Percentiles rank a stretch among this genome's conserved stretches.
Evolutionary conservation across 306 rosid species (phyloP).

Genomic region (Begonia masoniana): DNA sequence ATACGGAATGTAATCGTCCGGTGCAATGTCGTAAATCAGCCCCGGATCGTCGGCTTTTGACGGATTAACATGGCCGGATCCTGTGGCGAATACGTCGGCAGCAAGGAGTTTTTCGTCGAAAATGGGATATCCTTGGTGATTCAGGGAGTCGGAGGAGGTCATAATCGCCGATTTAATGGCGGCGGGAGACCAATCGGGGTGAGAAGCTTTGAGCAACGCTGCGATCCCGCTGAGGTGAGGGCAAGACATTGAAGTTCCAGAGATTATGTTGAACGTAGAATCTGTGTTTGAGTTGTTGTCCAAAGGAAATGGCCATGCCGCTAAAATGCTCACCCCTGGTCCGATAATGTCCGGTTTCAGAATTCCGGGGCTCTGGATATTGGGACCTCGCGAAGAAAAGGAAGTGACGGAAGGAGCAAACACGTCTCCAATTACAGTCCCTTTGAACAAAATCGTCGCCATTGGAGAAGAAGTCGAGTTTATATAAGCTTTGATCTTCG

Average conservation of each 20-base stretch:
- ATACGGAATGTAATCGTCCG: slow-evolving; percentile 14
- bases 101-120: not conserved
- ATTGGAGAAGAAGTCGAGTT: slow-evolving; percentile 7
- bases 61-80: slow-evolving; percentile 12
- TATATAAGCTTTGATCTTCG: slow-evolving; percentile 8
- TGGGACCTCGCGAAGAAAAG: slow-evolving; percentile 13
- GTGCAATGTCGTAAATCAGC: slow-evolving; percentile 9
- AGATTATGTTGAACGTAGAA: slow-evolving; percentile 6
- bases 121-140: not conserved
- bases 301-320: slow-evolving; percentile 15
- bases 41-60: slow-evolving; percentile 9
- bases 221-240: slow-evolving; percentile 15
- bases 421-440: slow-evolving; percentile 4
- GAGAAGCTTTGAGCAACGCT: slow-evolving; percentile 8
- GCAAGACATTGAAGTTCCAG: slow-evolving; percentile 14
- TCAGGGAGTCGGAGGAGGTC: slow-evolving; percentile 6
- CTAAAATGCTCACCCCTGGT: slow-evolving; percentile 12
- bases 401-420: slow-evolving; percentile 8
- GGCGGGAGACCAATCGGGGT: slow-evolving; percentile 14
- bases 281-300: slow-evolving; percentile 7
- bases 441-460: slow-evolving; percentile 7
- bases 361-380: slow-evolving; percentile 6
- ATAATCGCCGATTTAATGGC: slow-evolving; percentile 12
- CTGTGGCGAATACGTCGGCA: slow-evolving; percentile 6
- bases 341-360: slow-evolving; percentile 12